phyloP scores from a whole-genome alignment of 257 asterid genomes.

The Marsdenia floribunda region DNA sequence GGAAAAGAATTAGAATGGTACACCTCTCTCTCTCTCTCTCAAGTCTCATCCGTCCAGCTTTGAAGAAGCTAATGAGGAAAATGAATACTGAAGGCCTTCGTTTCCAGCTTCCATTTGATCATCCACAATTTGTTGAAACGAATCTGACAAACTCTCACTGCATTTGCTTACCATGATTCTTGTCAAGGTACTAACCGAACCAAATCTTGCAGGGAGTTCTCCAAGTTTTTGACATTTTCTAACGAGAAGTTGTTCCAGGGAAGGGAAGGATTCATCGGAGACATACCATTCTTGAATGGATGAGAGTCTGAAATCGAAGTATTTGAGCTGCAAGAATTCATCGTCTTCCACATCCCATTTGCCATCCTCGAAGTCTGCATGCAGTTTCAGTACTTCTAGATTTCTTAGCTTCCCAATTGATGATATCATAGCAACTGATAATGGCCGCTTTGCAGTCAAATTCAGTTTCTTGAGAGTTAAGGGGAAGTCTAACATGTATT shows the following conservation, averaged over 20 bases:
- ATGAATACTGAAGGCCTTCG: no score
- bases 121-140: no score
- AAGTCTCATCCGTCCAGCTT: no score
- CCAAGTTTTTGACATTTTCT: not conserved
- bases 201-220: not conserved
- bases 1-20: no score
- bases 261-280: not conserved
- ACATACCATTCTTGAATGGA: conserved; percentile 10
- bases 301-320: not conserved
- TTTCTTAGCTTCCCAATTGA: not conserved
- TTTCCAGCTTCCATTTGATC: no score
- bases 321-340: not conserved
- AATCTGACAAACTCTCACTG: no score
- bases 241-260: conserved; percentile 6
- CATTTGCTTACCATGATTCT: not conserved
- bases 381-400: conserved; percentile 8
- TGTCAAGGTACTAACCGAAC: conserved; percentile 1
- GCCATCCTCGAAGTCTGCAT: not conserved
- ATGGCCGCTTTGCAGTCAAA: not conserved
- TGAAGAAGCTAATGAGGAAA: no score
- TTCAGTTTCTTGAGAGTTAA: no score
- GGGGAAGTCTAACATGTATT: not conserved
- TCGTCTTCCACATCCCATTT: conserved; percentile 13
- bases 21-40: no score
- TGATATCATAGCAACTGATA: conserved; percentile 1